Conservation (phyloP, 257 asterid species). For the Capsicum baccatum region DNA sequence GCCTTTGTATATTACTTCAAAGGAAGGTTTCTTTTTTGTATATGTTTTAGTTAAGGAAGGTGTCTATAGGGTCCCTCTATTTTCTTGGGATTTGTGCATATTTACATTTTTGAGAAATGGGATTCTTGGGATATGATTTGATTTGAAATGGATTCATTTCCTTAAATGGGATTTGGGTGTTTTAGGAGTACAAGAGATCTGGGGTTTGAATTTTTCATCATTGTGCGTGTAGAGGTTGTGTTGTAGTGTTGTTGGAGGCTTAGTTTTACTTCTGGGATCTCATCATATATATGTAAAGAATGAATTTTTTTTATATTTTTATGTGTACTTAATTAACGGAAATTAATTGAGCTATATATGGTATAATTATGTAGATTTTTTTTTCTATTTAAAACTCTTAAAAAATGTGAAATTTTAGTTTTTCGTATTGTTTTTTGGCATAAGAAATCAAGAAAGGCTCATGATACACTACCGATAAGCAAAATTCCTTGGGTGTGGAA, state of each 20-base stretch:
- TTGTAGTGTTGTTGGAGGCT: conserved; percentile 23
- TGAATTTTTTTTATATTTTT: no score
- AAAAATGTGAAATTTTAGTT: no score
- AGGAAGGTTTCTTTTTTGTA: conserved; percentile 26
- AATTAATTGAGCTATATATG: no score
- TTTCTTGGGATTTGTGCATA: neutral
- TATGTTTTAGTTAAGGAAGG: conserved; percentile 14
- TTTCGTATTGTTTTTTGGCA: no score
- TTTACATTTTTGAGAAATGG: conserved; percentile 9
- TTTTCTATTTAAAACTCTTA: no score
- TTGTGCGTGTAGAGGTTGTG: neutral
- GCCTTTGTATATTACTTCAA: conserved; percentile 17
- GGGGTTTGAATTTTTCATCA: conserved; percentile 17
- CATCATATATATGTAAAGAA: conserved; percentile 12
- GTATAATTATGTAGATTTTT: no score
- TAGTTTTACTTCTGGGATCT: conserved; percentile 21
- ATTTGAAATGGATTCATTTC: conserved; percentile 21
- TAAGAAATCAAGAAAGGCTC: conserved; percentile 44
- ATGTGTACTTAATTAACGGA: no score
- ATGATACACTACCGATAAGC: conserved; percentile 43
- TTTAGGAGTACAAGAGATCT: conserved; percentile 25
- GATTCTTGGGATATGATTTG: neutral
- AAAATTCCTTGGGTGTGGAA: conserved; percentile 28
- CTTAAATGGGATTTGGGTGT: neutral
- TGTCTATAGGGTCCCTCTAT: neutral